A percentile compares a stretch with the other conserved stretches of the same genome.
These are phyloP conservation scores for Alternaria triticina DNA, from an alignment of 2,329 filamentous ascomycete species.

Conservation along the genomic window DNA sequence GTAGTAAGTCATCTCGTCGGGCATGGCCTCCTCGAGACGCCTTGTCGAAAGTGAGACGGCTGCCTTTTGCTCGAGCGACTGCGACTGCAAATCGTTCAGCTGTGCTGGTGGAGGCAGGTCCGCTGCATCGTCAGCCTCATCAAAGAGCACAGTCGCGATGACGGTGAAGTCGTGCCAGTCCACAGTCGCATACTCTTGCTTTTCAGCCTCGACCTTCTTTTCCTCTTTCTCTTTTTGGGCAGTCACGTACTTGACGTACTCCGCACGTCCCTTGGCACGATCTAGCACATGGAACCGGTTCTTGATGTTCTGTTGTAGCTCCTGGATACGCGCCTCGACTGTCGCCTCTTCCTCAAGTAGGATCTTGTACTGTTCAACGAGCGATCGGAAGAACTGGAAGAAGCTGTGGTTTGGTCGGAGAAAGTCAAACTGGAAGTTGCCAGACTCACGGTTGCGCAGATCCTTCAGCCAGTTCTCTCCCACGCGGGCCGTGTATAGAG, in stretches of 20 bases:
- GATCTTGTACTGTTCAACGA: conserved; percentile 92
- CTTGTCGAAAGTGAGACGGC: conserved; percentile 83
- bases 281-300: conserved; percentile 82
- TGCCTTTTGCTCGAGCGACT: conserved; percentile 93
- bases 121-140: conserved; percentile 82
- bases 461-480: conserved; percentile 91
- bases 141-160: conserved; percentile 93
- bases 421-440: conserved; percentile 96
- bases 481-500: conserved; percentile 90
- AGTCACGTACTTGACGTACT: conserved; percentile 85
- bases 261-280: conserved; percentile 82
- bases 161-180: conserved; percentile 99
- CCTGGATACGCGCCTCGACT: conserved; percentile 73
- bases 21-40: conserved; percentile 94
- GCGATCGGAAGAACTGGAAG: conserved; percentile 91
- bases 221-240: conserved; percentile 87
- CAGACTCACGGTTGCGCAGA: conserved; percentile 83
- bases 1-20: conserved; percentile 66
- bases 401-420: conserved; percentile 93
- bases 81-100: conserved; percentile 89
- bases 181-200: conserved; percentile 78
- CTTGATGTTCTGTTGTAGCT: conserved; percentile 75
- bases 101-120: conserved; percentile 89
- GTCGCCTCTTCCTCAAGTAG: conserved; percentile 75
- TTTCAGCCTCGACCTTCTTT: conserved; percentile 83